phyloP scores from a whole-genome alignment of 176 grass and related monocot genomes.

The Zoysia pacifica region DNA sequence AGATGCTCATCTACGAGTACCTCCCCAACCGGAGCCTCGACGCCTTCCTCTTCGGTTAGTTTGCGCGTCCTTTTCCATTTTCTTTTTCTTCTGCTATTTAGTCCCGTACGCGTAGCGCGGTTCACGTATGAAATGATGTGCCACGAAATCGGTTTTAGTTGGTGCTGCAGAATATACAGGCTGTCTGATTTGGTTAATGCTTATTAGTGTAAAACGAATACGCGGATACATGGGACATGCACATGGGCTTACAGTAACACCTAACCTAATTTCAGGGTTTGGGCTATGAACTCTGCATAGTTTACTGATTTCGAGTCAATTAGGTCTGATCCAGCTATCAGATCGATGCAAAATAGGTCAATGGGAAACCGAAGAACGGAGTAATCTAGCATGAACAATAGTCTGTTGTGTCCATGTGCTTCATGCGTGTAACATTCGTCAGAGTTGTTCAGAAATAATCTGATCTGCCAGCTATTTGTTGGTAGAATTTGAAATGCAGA shows the following conservation, averaged over 20 bases:
- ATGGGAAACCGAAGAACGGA: not conserved
- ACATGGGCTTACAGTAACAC: slow-evolving; percentile 13
- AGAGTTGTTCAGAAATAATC: not conserved
- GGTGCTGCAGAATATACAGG: slow-evolving; percentile 1
- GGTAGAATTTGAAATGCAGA: not conserved
- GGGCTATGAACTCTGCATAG: slow-evolving; percentile 21
- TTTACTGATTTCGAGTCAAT: slow-evolving; percentile 34
- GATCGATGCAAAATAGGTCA: slow-evolving; percentile 48
- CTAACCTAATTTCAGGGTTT: slow-evolving; percentile 2
- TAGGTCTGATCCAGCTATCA: slow-evolving; percentile 15
- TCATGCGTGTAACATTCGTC: not conserved
- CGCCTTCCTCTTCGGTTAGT: slow-evolving; percentile 71
- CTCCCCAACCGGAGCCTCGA: slow-evolving; percentile 90
- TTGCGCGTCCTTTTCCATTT: not conserved
- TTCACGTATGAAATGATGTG: not conserved
- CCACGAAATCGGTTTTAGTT: not conserved
- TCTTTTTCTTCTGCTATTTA: not conserved
- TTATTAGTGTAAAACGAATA: not conserved
- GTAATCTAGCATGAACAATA: slow-evolving; percentile 15
- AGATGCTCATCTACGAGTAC: slow-evolving; percentile 91
- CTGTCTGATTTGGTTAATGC: not conserved
- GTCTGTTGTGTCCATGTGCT: slow-evolving; percentile 14
- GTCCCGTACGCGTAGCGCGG: not conserved
- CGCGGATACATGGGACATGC: slow-evolving; percentile 12
- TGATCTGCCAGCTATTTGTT: not conserved